phyloP scores from a whole-genome alignment of 768 basidiomycete genomes.

The Tulasnella calospora region DNA sequence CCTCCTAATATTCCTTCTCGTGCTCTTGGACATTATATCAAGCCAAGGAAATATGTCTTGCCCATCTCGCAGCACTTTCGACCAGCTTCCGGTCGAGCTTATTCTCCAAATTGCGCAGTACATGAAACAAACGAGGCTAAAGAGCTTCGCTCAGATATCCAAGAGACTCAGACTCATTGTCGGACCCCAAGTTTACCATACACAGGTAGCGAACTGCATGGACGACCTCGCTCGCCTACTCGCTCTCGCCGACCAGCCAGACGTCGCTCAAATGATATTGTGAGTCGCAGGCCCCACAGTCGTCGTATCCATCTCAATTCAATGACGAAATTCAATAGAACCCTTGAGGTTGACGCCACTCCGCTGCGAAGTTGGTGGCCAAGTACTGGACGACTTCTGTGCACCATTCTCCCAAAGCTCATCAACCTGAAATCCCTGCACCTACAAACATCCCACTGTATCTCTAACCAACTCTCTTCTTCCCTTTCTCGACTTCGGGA shows the following conservation, averaged over 20 bases:
- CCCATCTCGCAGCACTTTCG: not conserved
- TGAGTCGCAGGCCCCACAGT: not conserved
- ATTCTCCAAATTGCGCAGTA: not conserved
- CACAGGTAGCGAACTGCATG: not conserved
- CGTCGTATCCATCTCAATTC: not conserved
- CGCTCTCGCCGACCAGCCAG: conserved; percentile 2
- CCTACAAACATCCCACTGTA: not conserved
- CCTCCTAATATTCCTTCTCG: not conserved
- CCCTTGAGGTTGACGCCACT: conserved; percentile 3
- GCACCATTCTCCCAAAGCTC: conserved; percentile 10
- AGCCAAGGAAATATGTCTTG: not conserved
- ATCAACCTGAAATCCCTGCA: not conserved
- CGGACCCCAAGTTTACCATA: not conserved
- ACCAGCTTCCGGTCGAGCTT: not conserved
- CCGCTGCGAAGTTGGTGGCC: conserved; percentile 20
- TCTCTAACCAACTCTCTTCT: not conserved
- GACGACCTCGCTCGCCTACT: not conserved
- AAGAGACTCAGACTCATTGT: not conserved
- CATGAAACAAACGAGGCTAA: not conserved
- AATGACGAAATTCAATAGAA: not conserved
- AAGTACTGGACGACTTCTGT: not conserved
- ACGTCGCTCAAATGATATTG: conserved; percentile 9
- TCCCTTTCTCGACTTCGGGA: conserved; percentile 1
- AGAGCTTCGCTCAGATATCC: not conserved
- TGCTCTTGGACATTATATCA: not conserved